Conservation (phyloP, 352 stramenopile genomes). For the Pythium scleroteichum region DNA sequence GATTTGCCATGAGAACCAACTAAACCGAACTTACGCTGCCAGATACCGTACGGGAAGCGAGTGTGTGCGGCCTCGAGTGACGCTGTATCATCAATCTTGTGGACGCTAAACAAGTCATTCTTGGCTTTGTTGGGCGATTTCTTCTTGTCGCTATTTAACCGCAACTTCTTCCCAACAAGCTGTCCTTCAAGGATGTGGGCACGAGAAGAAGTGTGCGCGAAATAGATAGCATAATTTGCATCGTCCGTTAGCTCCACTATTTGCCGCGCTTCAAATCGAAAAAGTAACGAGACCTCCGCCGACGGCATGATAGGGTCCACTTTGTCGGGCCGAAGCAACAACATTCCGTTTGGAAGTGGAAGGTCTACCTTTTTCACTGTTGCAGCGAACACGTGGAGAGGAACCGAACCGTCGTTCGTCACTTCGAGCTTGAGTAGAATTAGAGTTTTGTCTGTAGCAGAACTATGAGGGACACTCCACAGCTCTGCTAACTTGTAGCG, state of each 20-base stretch:
- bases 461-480: slow-evolving; percentile 9
- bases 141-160: slow-evolving; percentile 21
- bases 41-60: slow-evolving; percentile 48
- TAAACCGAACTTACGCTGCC: slow-evolving; percentile 43
- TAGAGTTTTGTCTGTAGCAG: not conserved
- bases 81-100: slow-evolving; percentile 28
- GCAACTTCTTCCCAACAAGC: slow-evolving; percentile 42
- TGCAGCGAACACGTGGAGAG: slow-evolving; percentile 26
- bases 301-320: slow-evolving; percentile 1
- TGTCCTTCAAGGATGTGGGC: slow-evolving; percentile 52
- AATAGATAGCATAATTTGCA: slow-evolving; percentile 52
- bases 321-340: slow-evolving; percentile 11
- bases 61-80: slow-evolving; percentile 33
- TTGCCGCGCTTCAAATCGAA: slow-evolving; percentile 22
- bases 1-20: no score
- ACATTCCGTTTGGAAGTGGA: not conserved
- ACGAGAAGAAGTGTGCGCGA: slow-evolving; percentile 61
- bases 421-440: slow-evolving; percentile 21
- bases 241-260: slow-evolving; percentile 13
- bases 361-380: slow-evolving; percentile 23
- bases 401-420: slow-evolving; percentile 22
- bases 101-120: slow-evolving; percentile 27
- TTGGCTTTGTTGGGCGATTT: slow-evolving; percentile 30
- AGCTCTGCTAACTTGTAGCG: slow-evolving; percentile 22
- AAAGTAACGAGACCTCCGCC: slow-evolving; percentile 3